Evolutionary conservation across 1,284 basidiomycete genomes (phyloP).

Genomic region (Ustanciosporium gigantosporum): DNA sequence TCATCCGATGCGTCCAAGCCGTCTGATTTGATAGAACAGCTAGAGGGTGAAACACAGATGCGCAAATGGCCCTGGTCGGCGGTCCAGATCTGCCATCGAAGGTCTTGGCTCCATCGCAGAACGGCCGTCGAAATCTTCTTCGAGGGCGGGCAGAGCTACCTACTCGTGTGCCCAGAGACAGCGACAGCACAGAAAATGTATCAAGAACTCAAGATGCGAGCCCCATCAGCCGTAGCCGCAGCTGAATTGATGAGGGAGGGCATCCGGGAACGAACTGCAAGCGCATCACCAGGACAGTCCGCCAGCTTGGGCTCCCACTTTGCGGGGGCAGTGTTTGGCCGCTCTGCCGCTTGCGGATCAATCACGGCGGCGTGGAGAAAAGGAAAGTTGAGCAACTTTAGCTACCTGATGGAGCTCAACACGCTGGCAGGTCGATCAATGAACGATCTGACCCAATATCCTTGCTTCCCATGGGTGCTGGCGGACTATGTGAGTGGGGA

Average conservation of each 20-base stretch:
- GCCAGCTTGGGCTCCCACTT: constrained; percentile 29
- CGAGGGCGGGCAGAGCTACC: constrained; percentile 57
- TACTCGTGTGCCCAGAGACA: constrained; percentile 53
- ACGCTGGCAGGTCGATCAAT: constrained; percentile 58
- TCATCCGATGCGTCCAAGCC: constrained; percentile 60
- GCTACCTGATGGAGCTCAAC: constrained; percentile 60
- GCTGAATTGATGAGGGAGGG: constrained; percentile 38
- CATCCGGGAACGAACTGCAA: constrained; percentile 24
- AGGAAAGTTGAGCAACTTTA: constrained; percentile 57
- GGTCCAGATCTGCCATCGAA: constrained; percentile 26
- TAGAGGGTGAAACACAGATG: constrained; percentile 34
- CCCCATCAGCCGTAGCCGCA: constrained; percentile 39
- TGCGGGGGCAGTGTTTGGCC: constrained; percentile 45
- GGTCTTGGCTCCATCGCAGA: constrained; percentile 53
- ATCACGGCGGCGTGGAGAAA: constrained; percentile 56
- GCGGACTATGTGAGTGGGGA: constrained; percentile 78
- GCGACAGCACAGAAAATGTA: constrained; percentile 38
- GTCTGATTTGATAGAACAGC: constrained; percentile 61
- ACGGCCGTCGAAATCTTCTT: constrained; percentile 60
- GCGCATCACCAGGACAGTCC: constrained; percentile 1
- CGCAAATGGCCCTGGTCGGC: constrained; percentile 50
- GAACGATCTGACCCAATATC: constrained; percentile 85
- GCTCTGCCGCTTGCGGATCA: constrained; percentile 31
- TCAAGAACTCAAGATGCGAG: constrained; percentile 34
- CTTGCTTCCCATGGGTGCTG: constrained; percentile 88